Evolutionary conservation across 768 basidiomycete species (phyloP).

Genomic region (Hygrocybe coccinea): DNA sequence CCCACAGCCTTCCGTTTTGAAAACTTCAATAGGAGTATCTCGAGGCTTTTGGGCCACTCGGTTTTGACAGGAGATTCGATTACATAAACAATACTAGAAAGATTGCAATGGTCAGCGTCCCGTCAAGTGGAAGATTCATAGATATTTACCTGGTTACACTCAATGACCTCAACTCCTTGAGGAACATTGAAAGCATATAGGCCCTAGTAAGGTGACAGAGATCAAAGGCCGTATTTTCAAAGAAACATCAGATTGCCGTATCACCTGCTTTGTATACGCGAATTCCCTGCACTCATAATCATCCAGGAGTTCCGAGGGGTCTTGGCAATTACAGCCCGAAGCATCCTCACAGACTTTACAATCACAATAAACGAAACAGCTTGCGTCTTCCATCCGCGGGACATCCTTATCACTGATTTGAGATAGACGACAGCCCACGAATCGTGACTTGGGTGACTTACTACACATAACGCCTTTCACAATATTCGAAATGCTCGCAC

Average conservation of each 20-base stretch:
- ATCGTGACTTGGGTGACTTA: slow-evolving; percentile 25
- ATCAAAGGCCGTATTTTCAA: background rate
- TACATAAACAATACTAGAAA: slow-evolving; percentile 44
- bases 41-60: slow-evolving; percentile 59
- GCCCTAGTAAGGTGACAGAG: slow-evolving; percentile 38
- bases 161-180: slow-evolving; percentile 50
- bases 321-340: slow-evolving; percentile 45
- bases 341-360: slow-evolving; percentile 34
- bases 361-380: slow-evolving; percentile 41
- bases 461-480: slow-evolving; percentile 51
- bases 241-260: background rate
- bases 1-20: slow-evolving; percentile 54
- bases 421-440: background rate
- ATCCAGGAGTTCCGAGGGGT: slow-evolving; percentile 36
- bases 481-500: slow-evolving; percentile 43
- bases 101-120: background rate
- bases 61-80: slow-evolving; percentile 41
- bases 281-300: slow-evolving; percentile 24
- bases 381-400: slow-evolving; percentile 18
- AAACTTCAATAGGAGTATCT: slow-evolving; percentile 55
- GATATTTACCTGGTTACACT: slow-evolving; percentile 55
- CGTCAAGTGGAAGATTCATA: background rate
- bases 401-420: slow-evolving; percentile 16
- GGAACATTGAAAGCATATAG: slow-evolving; percentile 42
- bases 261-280: slow-evolving; percentile 43